Percentiles rank a stretch among this genome's conserved stretches.
Evolutionary conservation across 2,329 filamentous ascomycete species (phyloP).

Genomic region (Boeremia lycopersici): DNA sequence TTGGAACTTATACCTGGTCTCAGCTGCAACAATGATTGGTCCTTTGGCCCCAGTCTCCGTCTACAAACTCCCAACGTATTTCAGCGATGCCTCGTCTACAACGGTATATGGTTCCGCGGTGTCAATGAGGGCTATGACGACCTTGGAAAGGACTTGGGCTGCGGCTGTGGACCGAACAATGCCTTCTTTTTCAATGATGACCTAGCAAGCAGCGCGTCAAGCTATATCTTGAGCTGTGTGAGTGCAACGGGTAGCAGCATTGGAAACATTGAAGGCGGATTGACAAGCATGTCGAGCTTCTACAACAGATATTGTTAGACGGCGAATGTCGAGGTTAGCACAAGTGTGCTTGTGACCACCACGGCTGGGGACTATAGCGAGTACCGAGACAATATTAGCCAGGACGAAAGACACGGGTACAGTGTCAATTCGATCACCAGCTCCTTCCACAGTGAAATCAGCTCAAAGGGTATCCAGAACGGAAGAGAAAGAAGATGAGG

Average conservation of each 20-base stretch:
- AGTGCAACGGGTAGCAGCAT: neutral
- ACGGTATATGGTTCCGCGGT: neutral
- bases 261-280: neutral
- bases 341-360: neutral
- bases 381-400: neutral
- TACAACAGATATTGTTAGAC: neutral
- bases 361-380: neutral
- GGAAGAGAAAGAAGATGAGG: neutral
- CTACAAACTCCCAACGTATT: neutral
- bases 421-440: neutral
- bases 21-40: neutral
- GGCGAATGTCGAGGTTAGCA: neutral
- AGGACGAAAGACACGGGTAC: neutral
- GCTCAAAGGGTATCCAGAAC: neutral
- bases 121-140: neutral
- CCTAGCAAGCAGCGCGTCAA: neutral
- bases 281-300: neutral
- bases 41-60: neutral
- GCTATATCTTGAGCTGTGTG: neutral
- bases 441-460: neutral
- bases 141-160: neutral
- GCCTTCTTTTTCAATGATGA: neutral
- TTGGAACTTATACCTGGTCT: neutral
- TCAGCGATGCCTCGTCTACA: neutral
- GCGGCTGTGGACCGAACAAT: neutral